Evolutionary conservation across 345 rosid genomes (phyloP).

Genomic region (Gynandropsis gynandra): DNA sequence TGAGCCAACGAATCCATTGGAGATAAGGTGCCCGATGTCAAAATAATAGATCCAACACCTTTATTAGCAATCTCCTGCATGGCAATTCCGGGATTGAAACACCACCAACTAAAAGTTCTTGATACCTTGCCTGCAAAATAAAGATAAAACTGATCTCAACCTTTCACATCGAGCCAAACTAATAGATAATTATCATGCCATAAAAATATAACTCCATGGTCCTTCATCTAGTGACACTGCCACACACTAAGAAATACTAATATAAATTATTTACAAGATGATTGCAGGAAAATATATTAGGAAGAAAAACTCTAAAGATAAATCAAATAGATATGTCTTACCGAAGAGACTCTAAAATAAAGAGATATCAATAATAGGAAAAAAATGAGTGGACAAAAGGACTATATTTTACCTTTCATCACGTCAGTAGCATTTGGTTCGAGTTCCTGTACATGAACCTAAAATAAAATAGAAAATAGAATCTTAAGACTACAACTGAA

Average conservation of each 20-base stretch:
- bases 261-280: too few species aligned
- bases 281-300: too few species aligned
- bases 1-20: slow-evolving; percentile 91
- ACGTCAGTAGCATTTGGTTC: slow-evolving; percentile 46
- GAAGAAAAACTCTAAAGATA: too few species aligned
- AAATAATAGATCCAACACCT: slow-evolving; percentile 80
- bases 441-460: slow-evolving; percentile 87
- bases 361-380: too few species aligned
- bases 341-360: too few species aligned
- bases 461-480: slow-evolving; percentile 23
- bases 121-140: slow-evolving; percentile 62
- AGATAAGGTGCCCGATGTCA: slow-evolving; percentile 96
- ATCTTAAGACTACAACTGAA: slow-evolving; percentile 8
- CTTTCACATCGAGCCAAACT: slow-evolving; percentile 7
- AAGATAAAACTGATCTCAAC: not conserved
- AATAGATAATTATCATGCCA: slow-evolving; percentile 3
- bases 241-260: too few species aligned
- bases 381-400: slow-evolving; percentile 11
- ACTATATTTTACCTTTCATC: slow-evolving; percentile 47
- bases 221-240: too few species aligned
- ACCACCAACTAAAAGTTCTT: slow-evolving; percentile 97
- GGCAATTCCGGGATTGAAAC: slow-evolving; percentile 95
- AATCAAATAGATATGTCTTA: too few species aligned
- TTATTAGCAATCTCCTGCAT: slow-evolving; percentile 68
- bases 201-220: not conserved